Base-by-base conservation (phyloP, 1,284 basidiomycete genomes). In the Puccinia brachypodii region DNA sequence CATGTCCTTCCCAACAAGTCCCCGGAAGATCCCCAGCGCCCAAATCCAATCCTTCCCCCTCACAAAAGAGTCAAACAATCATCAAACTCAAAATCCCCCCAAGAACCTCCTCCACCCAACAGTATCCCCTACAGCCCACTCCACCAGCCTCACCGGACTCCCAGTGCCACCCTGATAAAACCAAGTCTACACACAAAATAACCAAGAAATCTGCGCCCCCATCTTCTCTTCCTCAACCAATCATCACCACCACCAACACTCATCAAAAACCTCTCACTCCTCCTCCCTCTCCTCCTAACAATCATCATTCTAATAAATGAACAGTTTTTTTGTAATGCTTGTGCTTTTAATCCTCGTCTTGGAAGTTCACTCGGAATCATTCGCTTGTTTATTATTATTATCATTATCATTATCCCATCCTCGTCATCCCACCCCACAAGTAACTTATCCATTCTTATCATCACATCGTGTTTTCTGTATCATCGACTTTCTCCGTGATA, bases 241-340 rank as follows among this genome's bases (percentile, higher is more conserved):
- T 28, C 31, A 36, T 36, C 50, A 33, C 44, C 8, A 33, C 28
- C 13, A 19, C 44, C 13, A 58, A 3, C 47, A 19, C 6, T 11
- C 33, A 42, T 28, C 25, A 56, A 1, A 50, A 36, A 9, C 74
- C 74, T 38, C 74, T 58, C 36, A 60, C 74, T 22, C 74, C 74
- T 22, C 74, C 74, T 9, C 74, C 74, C 19, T 64, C 74, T 6
- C 58, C 74, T 36, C 74, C 74, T 11, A 69, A 69, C 50, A n/a
- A n/a, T n/a, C n/a, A n/a, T n/a, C n/a, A n/a, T n/a, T n/a, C n/a
- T n/a, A n/a, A n/a, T n/a, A n/a, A n/a, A n/a, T n/a, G n/a, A n/a
- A n/a, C n/a, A n/a, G n/a, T n/a, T n/a, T n/a, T n/a, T n/a, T n/a
- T n/a, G n/a, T n/a, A n/a, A n/a, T n/a, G n/a, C n/a, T n/a, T n/a